These are phyloP conservation scores for Tolypocladium capitatum DNA, from an alignment of 2,329 filamentous ascomycete species.

Conservation along the genomic window DNA sequence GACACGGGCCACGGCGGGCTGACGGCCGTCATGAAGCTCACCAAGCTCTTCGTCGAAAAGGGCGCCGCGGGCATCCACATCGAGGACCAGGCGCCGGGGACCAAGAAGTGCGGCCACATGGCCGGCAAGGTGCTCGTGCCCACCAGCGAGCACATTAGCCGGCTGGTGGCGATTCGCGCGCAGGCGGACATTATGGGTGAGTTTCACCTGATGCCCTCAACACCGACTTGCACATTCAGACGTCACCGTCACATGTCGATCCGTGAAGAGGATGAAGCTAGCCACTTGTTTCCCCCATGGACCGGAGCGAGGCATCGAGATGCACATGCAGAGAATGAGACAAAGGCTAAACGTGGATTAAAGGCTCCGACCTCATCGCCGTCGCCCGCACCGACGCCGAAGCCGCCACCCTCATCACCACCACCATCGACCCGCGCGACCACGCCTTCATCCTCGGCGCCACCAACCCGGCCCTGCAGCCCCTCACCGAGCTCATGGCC, in stretches of 20 bases:
- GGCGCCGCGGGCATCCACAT: slow-evolving; percentile 97
- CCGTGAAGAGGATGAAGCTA: too few species aligned
- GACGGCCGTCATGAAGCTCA: slow-evolving; percentile 99
- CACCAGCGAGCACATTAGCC: slow-evolving; percentile 95
- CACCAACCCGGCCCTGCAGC: slow-evolving; percentile 74
- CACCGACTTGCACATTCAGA: too few species aligned
- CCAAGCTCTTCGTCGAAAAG: slow-evolving; percentile 93
- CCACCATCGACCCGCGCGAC: slow-evolving; percentile 89
- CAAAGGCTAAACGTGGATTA: too few species aligned
- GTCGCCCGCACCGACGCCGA: slow-evolving; percentile 95
- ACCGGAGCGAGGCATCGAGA: too few species aligned
- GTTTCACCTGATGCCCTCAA: slow-evolving; percentile 3
- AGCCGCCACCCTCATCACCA: slow-evolving; percentile 92
- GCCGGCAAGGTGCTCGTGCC: slow-evolving; percentile 95
- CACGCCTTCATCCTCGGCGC: slow-evolving; percentile 84
- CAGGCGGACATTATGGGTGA: slow-evolving; percentile 97
- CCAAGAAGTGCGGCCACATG: slow-evolving; percentile 99
- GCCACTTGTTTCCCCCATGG: too few species aligned
- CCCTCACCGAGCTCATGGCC: slow-evolving; percentile 83
- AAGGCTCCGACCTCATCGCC: slow-evolving; percentile 71
- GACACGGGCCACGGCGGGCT: slow-evolving; percentile 95
- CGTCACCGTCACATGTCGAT: background rate
- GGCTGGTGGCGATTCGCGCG: slow-evolving; percentile 87
- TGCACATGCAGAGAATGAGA: too few species aligned
- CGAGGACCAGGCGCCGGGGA: slow-evolving; percentile 94